A percentile compares a stretch with the other conserved stretches of the same genome.
Evolutionary conservation across 805 yeast genomes (phyloP).

Genomic region (Teunomyces lycoperdinae): DNA sequence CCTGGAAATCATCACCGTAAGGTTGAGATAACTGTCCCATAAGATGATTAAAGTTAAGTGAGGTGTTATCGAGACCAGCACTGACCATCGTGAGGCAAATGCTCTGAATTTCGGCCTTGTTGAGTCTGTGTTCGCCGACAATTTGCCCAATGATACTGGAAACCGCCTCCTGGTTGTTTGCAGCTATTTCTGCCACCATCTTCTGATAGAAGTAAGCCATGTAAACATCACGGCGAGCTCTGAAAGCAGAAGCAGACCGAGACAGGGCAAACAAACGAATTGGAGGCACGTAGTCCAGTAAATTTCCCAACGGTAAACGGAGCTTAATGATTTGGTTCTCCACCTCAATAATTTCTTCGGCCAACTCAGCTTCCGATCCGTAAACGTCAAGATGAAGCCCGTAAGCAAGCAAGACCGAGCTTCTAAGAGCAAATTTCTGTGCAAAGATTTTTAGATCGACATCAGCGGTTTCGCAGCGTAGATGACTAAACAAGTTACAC

Average conservation of each 20-base stretch:
- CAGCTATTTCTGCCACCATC: constrained; percentile 15
- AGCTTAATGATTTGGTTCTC: constrained; percentile 56
- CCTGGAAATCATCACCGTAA: constrained; percentile 39
- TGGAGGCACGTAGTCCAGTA: constrained; percentile 52
- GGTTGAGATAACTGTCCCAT: constrained; percentile 57
- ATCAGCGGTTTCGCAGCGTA: constrained; percentile 21
- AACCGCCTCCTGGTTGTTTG: constrained; percentile 18
- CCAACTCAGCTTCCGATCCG: constrained; percentile 31
- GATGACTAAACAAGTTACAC: constrained; percentile 12
- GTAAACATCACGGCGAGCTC: constrained; percentile 48
- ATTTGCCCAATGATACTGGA: constrained; percentile 28
- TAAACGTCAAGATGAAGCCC: constrained; percentile 49
- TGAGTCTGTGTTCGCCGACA: constrained; percentile 7
- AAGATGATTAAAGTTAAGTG: constrained; percentile 58
- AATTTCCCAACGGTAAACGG: constrained; percentile 56
- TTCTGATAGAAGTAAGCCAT: constrained; percentile 34
- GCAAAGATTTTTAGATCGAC: constrained; percentile 37
- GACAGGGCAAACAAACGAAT: constrained; percentile 30
- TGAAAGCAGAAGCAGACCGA: constrained; percentile 17
- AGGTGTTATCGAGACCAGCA: constrained; percentile 75
- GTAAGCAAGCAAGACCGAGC: constrained; percentile 51
- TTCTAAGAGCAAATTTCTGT: constrained; percentile 51
- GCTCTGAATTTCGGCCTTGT: constrained; percentile 47
- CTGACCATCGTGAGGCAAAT: constrained; percentile 73
- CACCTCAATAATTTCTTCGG: constrained; percentile 51